phyloP scores from a whole-genome alignment of 208 protist genomes.

The Novymonas esmeraldas region DNA sequence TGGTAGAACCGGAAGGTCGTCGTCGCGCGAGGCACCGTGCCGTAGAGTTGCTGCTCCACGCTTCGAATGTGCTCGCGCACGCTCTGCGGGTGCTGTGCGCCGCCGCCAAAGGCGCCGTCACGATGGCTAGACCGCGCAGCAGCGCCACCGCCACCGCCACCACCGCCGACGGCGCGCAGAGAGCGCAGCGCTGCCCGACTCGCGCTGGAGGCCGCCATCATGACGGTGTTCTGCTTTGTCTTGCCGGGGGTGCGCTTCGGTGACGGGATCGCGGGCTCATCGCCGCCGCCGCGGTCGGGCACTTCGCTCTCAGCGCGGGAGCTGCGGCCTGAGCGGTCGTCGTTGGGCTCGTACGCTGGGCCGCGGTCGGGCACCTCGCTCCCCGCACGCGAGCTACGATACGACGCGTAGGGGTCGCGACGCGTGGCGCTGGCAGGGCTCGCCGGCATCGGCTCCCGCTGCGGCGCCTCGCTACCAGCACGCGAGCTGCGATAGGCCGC shows the following conservation, averaged over 20 bases:
- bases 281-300: constrained; percentile 26
- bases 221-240: constrained; percentile 12
- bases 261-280: constrained; percentile 17
- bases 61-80: constrained; percentile 37
- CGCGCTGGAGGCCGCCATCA: constrained; percentile 9
- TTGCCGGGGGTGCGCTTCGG: constrained; percentile 28
- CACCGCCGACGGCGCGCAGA: constrained; percentile 3
- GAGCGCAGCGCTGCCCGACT: constrained; percentile 8
- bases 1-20: constrained; percentile 68
- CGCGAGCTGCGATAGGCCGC: constrained; percentile 45
- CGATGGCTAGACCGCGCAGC: not conserved
- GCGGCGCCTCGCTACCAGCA: constrained; percentile 52
- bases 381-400: constrained; percentile 40
- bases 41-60: constrained; percentile 51
- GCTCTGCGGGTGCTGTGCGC: constrained; percentile 2
- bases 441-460: constrained; percentile 26
- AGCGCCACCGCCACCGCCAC: not conserved
- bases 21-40: constrained; percentile 45
- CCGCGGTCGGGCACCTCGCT: constrained; percentile 55
- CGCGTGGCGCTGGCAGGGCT: constrained; percentile 14
- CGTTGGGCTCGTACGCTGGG: constrained; percentile 11
- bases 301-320: constrained; percentile 53
- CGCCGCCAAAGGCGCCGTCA: not conserved
- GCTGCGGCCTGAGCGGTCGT: constrained; percentile 32
- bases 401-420: constrained; percentile 15